Conservation (phyloP, 1,139 yeast species). For the Candida frijolesensis region DNA sequence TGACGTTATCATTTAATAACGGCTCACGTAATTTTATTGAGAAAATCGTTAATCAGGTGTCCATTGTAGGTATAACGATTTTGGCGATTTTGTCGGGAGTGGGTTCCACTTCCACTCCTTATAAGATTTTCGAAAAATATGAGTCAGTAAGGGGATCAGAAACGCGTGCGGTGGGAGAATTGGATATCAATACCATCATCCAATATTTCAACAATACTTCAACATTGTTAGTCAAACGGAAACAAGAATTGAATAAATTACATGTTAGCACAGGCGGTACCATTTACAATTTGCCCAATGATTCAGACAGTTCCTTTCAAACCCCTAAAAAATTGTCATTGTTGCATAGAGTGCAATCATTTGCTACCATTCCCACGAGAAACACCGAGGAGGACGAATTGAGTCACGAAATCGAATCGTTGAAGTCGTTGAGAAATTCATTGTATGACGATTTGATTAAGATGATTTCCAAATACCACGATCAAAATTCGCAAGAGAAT, state of each 20-base stretch:
- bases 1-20: conserved; percentile 28
- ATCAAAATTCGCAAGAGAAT: conserved; percentile 10
- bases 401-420: conserved; percentile 36
- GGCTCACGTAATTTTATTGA: conserved; percentile 25
- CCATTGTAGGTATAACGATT: conserved; percentile 70
- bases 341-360: conserved; percentile 44
- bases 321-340: conserved; percentile 18
- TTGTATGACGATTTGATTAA: conserved; percentile 34
- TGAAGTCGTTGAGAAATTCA: conserved; percentile 27
- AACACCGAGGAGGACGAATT: conserved; percentile 36
- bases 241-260: conserved; percentile 30
- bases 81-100: conserved; percentile 75
- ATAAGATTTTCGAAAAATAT: conserved; percentile 19
- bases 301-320: conserved; percentile 16
- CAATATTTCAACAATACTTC: conserved; percentile 44
- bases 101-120: conserved; percentile 73
- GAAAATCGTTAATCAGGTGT: conserved; percentile 57
- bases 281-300: conserved; percentile 25
- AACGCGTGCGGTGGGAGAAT: conserved; percentile 17
- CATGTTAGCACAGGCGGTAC: conserved; percentile 28
- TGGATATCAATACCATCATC: conserved; percentile 32
- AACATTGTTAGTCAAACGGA: conserved; percentile 34
- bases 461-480: conserved; percentile 19
- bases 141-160: neutral
- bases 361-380: conserved; percentile 34